Base-by-base conservation (phyloP, 306 rosid species). In the Cucumis cinereus region DNA sequence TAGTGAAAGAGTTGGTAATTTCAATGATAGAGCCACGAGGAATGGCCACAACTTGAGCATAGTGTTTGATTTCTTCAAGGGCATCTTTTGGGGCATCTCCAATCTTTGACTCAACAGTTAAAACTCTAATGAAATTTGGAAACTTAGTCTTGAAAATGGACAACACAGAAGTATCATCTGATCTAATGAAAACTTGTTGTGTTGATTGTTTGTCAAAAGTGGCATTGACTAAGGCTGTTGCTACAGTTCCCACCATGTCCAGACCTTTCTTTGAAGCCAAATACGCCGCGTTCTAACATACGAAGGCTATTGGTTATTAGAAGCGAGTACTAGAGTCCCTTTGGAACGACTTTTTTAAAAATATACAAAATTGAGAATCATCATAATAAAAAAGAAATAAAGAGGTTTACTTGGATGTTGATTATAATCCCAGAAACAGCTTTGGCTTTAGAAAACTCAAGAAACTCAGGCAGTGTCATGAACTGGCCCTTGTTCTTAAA, bases 121-220 rank as follows among this genome's bases (percentile, higher is more conserved):
- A 52, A 6, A 77, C 80, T 77, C 80, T 33, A 20, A n/a, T 50
- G 38, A 35, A 77, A 15, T 1, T 63, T 49, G 62, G 74, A 1
- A 52, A 67, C 4, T 38, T 45, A 24, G 24, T 15, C 28, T 52
- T 50, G 53, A 77, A 77, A n/a, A 20, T 15, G 22, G 74, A 33
- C 78, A 95, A 86, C 78, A 95, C 99, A 1, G 97, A 89, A 30
- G 86, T 87, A 77, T 90, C 98, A n/a, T 89, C 96, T 10, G 99
- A 95, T 76, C 85, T 87, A 73, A 95, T 85, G 74, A 90, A 52
- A 61, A 95, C 93, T 76, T 77, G 72, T 75, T 89, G 94, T 43
- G 86, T 85, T 30, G 89, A 40, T 81, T 90, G 89, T 80, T 89
- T 88, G 84, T 92, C 98, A 10, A 90, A 80, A 57, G 87, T 82